These are phyloP conservation scores for Dillenia turbinata DNA, from an alignment of 164 flowering plant species.

Conservation along the genomic window DNA sequence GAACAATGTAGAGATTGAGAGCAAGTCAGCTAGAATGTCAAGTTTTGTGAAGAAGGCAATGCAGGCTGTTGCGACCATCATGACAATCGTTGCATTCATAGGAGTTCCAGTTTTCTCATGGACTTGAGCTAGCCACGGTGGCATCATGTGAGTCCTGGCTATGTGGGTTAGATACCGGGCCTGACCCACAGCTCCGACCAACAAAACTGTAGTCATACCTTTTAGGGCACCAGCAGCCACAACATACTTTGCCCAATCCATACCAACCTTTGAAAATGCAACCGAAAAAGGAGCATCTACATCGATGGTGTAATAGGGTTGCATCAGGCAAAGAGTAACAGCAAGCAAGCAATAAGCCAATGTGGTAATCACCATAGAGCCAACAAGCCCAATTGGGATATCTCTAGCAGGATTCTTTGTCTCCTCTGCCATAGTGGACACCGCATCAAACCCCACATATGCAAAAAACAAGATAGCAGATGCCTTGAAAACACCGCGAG, in stretches of 20 bases:
- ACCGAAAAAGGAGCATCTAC: constrained; percentile 44
- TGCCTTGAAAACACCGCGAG: constrained; percentile 51
- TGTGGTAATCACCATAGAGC: constrained; percentile 50
- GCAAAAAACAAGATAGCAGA: constrained; percentile 64
- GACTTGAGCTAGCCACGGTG: constrained; percentile 44
- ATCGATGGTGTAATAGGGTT: constrained; percentile 28
- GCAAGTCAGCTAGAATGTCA: constrained; percentile 40
- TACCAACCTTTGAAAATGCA: constrained; percentile 42
- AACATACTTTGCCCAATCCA: constrained; percentile 58
- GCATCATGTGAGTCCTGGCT: constrained; percentile 58
- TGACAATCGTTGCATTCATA: constrained; percentile 44
- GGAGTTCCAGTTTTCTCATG: constrained; percentile 50
- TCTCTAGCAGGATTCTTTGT: constrained; percentile 58
- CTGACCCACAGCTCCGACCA: constrained; percentile 46
- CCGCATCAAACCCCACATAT: constrained; percentile 58
- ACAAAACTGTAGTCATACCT: constrained; percentile 55
- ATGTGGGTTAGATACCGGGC: constrained; percentile 67
- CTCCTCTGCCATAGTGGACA: constrained; percentile 73
- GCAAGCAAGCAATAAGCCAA: constrained; percentile 41
- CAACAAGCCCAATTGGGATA: constrained; percentile 65
- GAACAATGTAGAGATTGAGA: constrained; percentile 55
- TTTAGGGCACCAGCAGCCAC: constrained; percentile 47
- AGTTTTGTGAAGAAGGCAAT: constrained; percentile 57
- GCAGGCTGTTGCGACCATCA: constrained; percentile 35
- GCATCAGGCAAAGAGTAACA: constrained; percentile 47